Conservation (phyloP, 148 eudicot genomes). For the Rhododendron vialii region DNA sequence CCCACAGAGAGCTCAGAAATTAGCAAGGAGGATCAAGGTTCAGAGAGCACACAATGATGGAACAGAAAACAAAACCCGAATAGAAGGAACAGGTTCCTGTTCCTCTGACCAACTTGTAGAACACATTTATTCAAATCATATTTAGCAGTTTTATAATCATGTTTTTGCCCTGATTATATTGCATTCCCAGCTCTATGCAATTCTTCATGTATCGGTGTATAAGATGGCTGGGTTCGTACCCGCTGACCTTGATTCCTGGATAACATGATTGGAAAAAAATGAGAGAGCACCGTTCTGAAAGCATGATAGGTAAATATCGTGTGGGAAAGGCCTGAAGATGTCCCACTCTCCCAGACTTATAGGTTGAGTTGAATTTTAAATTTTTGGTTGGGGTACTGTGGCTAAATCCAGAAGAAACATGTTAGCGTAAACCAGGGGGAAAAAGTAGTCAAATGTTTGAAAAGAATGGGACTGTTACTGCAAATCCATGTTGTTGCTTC, state of each 20-base stretch:
- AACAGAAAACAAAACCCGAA: background rate
- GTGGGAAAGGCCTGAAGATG: background rate
- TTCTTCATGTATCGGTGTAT: background rate
- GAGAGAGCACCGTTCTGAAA: background rate
- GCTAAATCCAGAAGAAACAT: background rate
- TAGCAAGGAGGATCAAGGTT: conserved; percentile 43
- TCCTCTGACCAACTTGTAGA: conserved; percentile 5
- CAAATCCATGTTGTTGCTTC: background rate
- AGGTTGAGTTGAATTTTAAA: background rate
- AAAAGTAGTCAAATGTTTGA: background rate
- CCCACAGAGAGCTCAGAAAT: conserved; percentile 22
- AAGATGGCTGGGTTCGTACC: background rate
- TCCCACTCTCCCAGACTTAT: background rate
- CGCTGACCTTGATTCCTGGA: background rate
- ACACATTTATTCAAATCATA: conserved; percentile 3
- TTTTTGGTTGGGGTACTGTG: background rate
- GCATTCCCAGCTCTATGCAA: background rate
- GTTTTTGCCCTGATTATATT: background rate
- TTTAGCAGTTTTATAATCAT: background rate
- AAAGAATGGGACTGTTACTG: background rate
- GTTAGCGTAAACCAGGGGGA: background rate
- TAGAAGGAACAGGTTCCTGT: conserved; percentile 13
- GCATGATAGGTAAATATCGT: background rate
- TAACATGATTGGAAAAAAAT: background rate
- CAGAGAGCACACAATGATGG: conserved; percentile 21